phyloP scores from a whole-genome alignment of 441 rosid genomes.

The Erodium trifolium region DNA sequence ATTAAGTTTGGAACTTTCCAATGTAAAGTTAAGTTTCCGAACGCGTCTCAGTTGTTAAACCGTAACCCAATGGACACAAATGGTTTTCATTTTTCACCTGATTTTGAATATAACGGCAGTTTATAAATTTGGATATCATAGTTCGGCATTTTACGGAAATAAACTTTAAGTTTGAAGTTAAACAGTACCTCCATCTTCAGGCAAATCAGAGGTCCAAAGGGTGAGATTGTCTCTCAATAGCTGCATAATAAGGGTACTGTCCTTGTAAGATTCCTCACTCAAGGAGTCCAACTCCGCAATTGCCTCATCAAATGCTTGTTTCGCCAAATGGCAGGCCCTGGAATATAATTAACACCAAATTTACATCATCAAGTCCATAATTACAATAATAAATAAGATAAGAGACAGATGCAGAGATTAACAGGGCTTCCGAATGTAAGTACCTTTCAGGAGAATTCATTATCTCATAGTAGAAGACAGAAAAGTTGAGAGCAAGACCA shows the following conservation, averaged over 20 bases:
- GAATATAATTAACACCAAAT: constrained; percentile 9
- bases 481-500: constrained; percentile 97
- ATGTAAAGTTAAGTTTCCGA: too few relatives aligned
- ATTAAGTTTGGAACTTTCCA: too few relatives aligned
- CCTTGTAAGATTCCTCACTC: constrained; percentile 97
- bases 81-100: too few relatives aligned
- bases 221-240: constrained; percentile 97
- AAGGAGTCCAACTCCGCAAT: constrained; percentile 92
- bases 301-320: constrained; percentile 26
- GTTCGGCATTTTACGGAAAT: neutral
- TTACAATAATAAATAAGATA: too few relatives aligned
- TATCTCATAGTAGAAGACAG: constrained; percentile 94
- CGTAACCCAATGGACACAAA: too few relatives aligned
- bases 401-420: too few relatives aligned
- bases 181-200: constrained; percentile 83
- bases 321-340: constrained; percentile 85
- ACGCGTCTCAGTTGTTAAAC: too few relatives aligned
- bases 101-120: too few relatives aligned
- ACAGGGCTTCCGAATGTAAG: neutral
- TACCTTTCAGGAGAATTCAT: constrained; percentile 98
- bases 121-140: neutral
- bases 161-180: neutral
- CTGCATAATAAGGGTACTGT: constrained; percentile 96
- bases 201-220: constrained; percentile 98
- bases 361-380: neutral